Base-by-base conservation (phyloP, 2,329 filamentous ascomycete species). In the Cladophialophora carrionii region DNA sequence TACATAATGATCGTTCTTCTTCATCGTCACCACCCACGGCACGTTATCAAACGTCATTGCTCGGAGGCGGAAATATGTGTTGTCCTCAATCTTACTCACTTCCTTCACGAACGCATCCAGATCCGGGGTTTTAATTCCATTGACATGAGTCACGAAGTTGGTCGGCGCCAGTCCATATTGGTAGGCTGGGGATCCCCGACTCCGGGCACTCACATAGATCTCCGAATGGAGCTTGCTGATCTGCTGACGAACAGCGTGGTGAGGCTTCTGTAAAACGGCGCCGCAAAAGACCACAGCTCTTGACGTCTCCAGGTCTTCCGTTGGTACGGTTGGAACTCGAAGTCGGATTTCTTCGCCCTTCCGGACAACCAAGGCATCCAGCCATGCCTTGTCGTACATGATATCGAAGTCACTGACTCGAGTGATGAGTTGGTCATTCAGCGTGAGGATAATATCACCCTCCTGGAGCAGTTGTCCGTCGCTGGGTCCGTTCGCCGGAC, bases 1-100 rank as follows among this genome's bases (percentile, higher is more conserved):
- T 73, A 83, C 81, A 77, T 99, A 99, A 78, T 99, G 95, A 76
- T 99, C 94, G 72, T 97, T 97, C 85, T 98, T 98, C 87, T 99
- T 99, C 91, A 99, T 96, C 8, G 95, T 99, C 46, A 96, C 91
- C n/a, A 99, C 92, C 92, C 95, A 99, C 3, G 94, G 94, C 9
- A 99, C 92, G 73, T 96, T 96, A 77, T 99, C 95, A 74, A 99
- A 99, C 0, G 95, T 98, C 77, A 98, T 92, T n/a, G 95, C 92
- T 77, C 94, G 93, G 60, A 99, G 84, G 20, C 95, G 88, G 87
- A 99, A 99, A 79, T 99, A 99, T 1, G 92, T 96, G 74, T 99
- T 99, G 73, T 99, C 92, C 0, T 91, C 90, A 72, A 99, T 97
- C 77, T 90, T 88, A 72, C 89, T 87, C 20, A 96, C 92, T 69